A percentile compares a stretch with the other conserved stretches of the same genome.
phyloP scores from a whole-genome alignment of 176 grass and related monocot genomes.

The Oryza longistaminata region DNA sequence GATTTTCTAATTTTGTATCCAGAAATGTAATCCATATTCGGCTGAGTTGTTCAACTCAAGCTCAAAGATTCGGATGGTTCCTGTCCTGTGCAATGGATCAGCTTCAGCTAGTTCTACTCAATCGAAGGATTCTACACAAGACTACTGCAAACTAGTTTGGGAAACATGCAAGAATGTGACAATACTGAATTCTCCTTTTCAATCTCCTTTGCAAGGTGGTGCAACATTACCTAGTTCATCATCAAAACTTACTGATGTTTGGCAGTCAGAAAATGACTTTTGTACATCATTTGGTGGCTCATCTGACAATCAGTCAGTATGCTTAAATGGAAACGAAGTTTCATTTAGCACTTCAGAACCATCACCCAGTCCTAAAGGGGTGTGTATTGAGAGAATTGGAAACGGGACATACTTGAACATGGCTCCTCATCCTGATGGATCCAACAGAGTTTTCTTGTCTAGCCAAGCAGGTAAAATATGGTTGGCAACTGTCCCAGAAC shows the following conservation, averaged over 20 bases:
- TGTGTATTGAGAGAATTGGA: conserved; percentile 82
- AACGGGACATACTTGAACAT: conserved; percentile 92
- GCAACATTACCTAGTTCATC: conserved; percentile 47
- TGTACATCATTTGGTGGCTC: conserved; percentile 72
- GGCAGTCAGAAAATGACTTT: conserved; percentile 77
- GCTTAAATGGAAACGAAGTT: conserved; percentile 71
- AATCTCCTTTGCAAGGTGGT: conserved; percentile 51
- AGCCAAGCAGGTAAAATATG: conserved; percentile 88
- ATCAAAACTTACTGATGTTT: conserved; percentile 67
- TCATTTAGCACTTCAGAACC: conserved; percentile 65
- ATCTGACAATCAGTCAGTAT: conserved; percentile 50
- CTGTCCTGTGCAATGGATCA: conserved; percentile 59
- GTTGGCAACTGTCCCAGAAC: conserved; percentile 73
- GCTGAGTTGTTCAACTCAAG: conserved; percentile 60
- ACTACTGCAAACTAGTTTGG: conserved; percentile 72
- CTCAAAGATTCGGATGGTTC: conserved; percentile 50
- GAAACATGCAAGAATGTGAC: conserved; percentile 67
- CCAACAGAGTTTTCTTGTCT: conserved; percentile 83
- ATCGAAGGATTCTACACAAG: conserved; percentile 59
- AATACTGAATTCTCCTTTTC: conserved; percentile 79
- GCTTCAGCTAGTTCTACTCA: conserved; percentile 39
- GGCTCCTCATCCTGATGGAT: conserved; percentile 82
- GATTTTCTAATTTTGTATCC: not conserved
- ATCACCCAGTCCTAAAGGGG: conserved; percentile 62
- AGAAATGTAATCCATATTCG: conserved; percentile 83